These are phyloP conservation scores for Chaetomium sp. DNA, from an alignment of 2,329 filamentous ascomycete genomes.

Conservation along the genomic window DNA sequence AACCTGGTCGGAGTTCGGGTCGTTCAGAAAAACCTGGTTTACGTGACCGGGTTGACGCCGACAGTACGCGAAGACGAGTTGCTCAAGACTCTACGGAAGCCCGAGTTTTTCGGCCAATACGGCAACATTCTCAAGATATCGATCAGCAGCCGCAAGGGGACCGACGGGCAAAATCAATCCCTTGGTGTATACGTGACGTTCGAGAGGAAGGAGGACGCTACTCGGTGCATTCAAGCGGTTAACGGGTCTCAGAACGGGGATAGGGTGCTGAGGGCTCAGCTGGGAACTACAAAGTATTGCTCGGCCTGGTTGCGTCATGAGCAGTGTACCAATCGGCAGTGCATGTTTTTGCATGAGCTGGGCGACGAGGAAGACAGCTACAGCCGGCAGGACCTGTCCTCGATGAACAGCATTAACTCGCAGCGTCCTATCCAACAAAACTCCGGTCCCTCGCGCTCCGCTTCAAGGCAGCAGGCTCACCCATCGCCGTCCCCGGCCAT, in stretches of 20 bases:
- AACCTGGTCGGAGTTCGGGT: constrained; percentile 93
- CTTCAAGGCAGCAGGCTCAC: constrained; percentile 46
- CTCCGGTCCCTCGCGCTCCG: constrained; percentile 46
- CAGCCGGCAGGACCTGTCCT: constrained; percentile 86
- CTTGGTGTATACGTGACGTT: constrained; percentile 99
- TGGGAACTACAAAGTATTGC: constrained; percentile 96
- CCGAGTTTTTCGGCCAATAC: constrained; percentile 96
- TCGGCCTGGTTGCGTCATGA: constrained; percentile 94
- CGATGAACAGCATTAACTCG: constrained; percentile 83
- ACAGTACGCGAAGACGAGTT: constrained; percentile 89
- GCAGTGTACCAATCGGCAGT: constrained; percentile 88
- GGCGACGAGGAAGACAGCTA: constrained; percentile 98
- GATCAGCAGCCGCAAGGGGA: constrained; percentile 87
- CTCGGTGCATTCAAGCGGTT: constrained; percentile 82
- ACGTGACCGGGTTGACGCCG: constrained; percentile 90
- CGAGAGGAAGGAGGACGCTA: constrained; percentile 82
- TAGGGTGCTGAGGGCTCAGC: constrained; percentile 67
- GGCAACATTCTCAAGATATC: constrained; percentile 98
- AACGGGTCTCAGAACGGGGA: constrained; percentile 91
- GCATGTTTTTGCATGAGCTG: constrained; percentile 96
- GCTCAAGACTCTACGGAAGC: constrained; percentile 79
- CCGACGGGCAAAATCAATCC: constrained; percentile 70
- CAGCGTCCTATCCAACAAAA: constrained; percentile 56
- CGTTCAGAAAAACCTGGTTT: constrained; percentile 97
- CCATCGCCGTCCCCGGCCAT: constrained; percentile 33